phyloP scores from a whole-genome alignment of 2,329 filamentous ascomycete species.

The Pseudogymnoascus sp. region DNA sequence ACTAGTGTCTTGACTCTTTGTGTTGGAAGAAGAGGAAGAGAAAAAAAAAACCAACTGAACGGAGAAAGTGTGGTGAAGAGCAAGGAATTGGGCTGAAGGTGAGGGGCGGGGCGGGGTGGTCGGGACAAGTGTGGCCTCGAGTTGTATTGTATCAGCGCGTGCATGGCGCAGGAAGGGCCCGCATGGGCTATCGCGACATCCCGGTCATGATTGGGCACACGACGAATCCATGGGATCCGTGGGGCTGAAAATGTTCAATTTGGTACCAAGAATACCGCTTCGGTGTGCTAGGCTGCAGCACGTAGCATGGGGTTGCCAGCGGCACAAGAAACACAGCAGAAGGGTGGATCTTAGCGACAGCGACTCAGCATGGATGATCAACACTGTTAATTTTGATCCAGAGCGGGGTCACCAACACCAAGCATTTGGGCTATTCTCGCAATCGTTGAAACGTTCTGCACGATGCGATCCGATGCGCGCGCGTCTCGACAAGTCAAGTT shows the following conservation, averaged over 20 bases:
- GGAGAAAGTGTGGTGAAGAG: conserved; percentile 1
- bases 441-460: neutral
- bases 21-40: neutral
- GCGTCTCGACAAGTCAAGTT: neutral
- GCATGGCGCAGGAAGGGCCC: neutral
- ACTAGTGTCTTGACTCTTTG: neutral
- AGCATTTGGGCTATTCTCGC: neutral
- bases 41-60: neutral
- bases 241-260: conserved; percentile 4
- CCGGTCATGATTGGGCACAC: neutral
- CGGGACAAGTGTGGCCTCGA: neutral
- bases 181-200: conserved; percentile 8
- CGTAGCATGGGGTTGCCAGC: neutral
- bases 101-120: conserved; percentile 3
- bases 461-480: neutral
- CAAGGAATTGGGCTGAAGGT: conserved; percentile 2
- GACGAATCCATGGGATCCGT: conserved; percentile 4
- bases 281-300: conserved; percentile 7
- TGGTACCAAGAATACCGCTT: neutral
- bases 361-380: neutral
- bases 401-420: neutral
- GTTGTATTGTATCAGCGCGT: conserved; percentile 1
- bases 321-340: neutral
- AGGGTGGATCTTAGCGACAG: conserved; percentile 5
- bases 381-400: neutral